A percentile compares a stretch with the other conserved stretches of the same genome.
Evolutionary conservation across 2,329 filamentous ascomycete species (phyloP).

Genomic region (Fusarium albidum): DNA sequence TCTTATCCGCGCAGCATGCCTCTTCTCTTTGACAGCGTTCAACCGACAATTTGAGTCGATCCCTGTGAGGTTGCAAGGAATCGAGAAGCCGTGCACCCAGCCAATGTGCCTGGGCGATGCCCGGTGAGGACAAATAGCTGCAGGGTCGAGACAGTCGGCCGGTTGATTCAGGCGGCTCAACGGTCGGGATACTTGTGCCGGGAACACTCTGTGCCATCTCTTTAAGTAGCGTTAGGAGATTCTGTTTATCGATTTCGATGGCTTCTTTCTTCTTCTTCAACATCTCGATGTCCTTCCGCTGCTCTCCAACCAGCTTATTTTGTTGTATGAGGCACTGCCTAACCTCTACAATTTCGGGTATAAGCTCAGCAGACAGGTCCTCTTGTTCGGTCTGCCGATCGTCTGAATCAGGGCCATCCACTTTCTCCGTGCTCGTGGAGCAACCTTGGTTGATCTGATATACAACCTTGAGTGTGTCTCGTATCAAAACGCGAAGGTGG

Average conservation of each 20-base stretch:
- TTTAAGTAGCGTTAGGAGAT: background rate
- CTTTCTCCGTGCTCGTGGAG: background rate
- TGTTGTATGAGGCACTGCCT: background rate
- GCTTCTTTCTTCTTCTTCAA: background rate
- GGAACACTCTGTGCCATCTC: background rate
- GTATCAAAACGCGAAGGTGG: slow-evolving; percentile 2
- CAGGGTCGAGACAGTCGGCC: background rate
- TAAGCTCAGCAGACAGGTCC: background rate
- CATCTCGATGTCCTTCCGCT: background rate
- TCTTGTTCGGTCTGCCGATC: background rate
- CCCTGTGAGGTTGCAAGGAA: background rate
- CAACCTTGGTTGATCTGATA: slow-evolving; percentile 8
- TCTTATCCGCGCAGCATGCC: background rate
- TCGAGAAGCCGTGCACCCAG: slow-evolving; percentile 1
- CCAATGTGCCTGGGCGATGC: too few relatives aligned
- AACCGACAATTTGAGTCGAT: background rate
- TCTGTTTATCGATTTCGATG: background rate
- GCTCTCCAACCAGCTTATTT: background rate
- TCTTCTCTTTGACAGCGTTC: background rate
- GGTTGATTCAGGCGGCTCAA: background rate
- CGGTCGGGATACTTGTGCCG: too few relatives aligned
- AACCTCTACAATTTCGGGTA: background rate
- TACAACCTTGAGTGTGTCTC: background rate
- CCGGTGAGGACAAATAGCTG: background rate
- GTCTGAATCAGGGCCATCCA: background rate